Conservation (phyloP, 73 alveolate genomes). For the Paramecium caudatum region DNA sequence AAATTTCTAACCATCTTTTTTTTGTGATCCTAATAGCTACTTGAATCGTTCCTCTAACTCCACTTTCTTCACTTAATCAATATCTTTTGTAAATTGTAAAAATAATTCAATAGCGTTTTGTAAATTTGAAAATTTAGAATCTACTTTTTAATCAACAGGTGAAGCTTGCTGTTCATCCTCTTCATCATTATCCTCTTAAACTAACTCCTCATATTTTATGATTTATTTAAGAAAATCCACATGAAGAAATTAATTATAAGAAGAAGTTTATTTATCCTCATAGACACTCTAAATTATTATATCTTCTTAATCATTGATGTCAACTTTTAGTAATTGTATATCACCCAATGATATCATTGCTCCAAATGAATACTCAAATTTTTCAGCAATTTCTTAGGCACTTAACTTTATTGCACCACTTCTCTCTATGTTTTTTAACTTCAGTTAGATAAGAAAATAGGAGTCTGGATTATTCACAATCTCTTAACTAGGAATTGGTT, state of each 20-base stretch:
- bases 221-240: background rate
- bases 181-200: background rate
- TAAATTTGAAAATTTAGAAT: background rate
- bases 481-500: no score
- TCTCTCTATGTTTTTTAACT: background rate
- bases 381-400: background rate
- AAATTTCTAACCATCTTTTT: background rate
- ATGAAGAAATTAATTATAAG: background rate
- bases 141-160: background rate
- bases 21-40: background rate
- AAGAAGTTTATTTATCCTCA: background rate
- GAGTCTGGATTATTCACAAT: background rate
- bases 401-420: slow-evolving; percentile 17
- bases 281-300: background rate
- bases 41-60: background rate
- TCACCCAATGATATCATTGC: background rate
- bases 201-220: background rate
- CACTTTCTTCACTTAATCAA: background rate
- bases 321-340: background rate
- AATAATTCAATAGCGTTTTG: background rate
- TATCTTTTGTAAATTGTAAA: background rate
- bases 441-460: background rate
- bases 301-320: background rate
- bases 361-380: background rate
- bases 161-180: background rate